Evolutionary conservation across 1,284 basidiomycete genomes (phyloP), one percentile per base, ranked within the genome.

Genomic region (Cutaneotrichosporon dermatis): DNA sequence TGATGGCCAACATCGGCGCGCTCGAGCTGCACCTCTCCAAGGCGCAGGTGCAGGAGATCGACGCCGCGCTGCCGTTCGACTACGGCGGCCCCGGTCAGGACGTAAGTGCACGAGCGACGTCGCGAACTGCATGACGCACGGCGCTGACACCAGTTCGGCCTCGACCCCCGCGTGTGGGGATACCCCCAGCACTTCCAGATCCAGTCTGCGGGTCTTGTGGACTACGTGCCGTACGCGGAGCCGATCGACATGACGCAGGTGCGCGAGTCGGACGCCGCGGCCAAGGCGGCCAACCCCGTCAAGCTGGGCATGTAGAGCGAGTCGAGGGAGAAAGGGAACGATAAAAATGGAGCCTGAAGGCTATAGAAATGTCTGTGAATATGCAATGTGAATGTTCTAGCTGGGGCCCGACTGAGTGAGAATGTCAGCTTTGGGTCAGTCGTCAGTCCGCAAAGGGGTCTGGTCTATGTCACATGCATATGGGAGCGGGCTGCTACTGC

Each of bases 31-130:
- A 65, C 25, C 68, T 80, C 25, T 74, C 71, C 39, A 36, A 52
- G 1, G 69, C 66, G 51, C 75, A 80, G 63, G 66, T 79, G 42
- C 61, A 67, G 34, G 65, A 68, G 54, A 72, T 80, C 46, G 72
- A 75, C 55, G 64, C 62, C 8, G 69, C 70, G 15, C 49, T 64
- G 12, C 64, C 68, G 15, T 75, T 73, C 63, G 67, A 74, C 44
- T 60, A 59, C 12, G 76, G 75, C 4, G 53, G 44, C 6, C 53
- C 53, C 2, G 33, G 7, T n/a, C 25, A n/a, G 8, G 44, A 46
- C 11, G 53, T 54, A 25, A 25, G 65, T 68, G 54, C 71, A 80
- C 48, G 36, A 46, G 53, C 36, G 72, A 75, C 55, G 15, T 7
- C 11, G 13, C 2, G 35, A 12, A 11, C 35, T 6, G 4, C 4